Evolutionary conservation across 2,329 filamentous ascomycete species (phyloP).

Genomic region (Aureobasidium mangrovei): DNA sequence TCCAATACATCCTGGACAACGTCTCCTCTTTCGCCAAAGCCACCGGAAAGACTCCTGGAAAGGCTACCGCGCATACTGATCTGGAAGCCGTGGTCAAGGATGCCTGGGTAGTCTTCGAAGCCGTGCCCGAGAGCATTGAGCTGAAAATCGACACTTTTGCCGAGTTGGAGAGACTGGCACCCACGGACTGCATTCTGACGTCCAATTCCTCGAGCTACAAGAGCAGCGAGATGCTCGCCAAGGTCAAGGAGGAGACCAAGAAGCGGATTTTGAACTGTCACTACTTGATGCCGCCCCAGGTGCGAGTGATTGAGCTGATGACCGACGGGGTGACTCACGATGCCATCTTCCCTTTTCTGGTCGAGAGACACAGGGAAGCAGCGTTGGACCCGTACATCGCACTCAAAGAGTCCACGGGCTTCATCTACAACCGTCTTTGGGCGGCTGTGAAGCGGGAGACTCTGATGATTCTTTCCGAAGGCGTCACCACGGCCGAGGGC

Average conservation of each 20-base stretch:
- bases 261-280: constrained; percentile 42
- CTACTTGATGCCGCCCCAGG: constrained; percentile 41
- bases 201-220: constrained; percentile 48
- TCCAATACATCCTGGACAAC: constrained; percentile 34
- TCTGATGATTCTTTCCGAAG: constrained; percentile 42
- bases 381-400: constrained; percentile 37
- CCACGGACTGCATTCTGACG: constrained; percentile 40
- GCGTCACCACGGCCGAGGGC: constrained; percentile 40
- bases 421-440: constrained; percentile 50
- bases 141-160: constrained; percentile 43
- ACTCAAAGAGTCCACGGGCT: constrained; percentile 42
- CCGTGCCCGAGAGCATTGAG: constrained; percentile 42
- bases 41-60: constrained; percentile 20
- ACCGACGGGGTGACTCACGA: constrained; percentile 38
- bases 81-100: constrained; percentile 34
- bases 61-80: constrained; percentile 28
- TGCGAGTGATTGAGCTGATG: constrained; percentile 44
- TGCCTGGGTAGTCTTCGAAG: constrained; percentile 48
- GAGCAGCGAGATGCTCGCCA: constrained; percentile 40
- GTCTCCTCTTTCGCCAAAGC: constrained; percentile 19
- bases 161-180: constrained; percentile 36
- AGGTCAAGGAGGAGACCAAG: constrained; percentile 32
- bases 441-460: constrained; percentile 48
- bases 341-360: constrained; percentile 39
- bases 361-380: constrained; percentile 31